Percentiles rank a stretch among this genome's conserved stretches.
These are phyloP conservation scores for Fusarium abutilonis DNA, from an alignment of 2,329 filamentous ascomycete species.

Conservation along the genomic window DNA sequence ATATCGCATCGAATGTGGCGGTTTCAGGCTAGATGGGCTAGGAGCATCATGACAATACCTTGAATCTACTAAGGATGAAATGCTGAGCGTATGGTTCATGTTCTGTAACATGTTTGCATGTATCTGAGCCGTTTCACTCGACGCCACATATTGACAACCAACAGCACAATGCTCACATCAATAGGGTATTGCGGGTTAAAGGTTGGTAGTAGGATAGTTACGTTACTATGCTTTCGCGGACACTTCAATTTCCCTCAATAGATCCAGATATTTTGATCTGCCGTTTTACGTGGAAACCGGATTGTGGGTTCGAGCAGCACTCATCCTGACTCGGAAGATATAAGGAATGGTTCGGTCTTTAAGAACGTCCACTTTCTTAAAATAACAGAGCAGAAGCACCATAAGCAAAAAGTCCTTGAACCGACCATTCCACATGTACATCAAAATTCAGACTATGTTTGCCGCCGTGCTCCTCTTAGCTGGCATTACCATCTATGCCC, in stretches of 20 bases:
- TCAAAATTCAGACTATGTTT: neutral
- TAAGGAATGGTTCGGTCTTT: neutral
- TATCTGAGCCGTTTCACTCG: neutral
- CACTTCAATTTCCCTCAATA: too few relatives aligned
- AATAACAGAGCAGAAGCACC: too few relatives aligned
- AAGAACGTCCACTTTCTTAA: too few relatives aligned
- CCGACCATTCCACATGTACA: neutral
- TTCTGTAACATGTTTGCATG: neutral
- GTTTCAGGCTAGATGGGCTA: neutral
- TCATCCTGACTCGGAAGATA: neutral
- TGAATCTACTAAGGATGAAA: neutral
- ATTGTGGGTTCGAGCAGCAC: neutral
- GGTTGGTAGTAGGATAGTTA: too few relatives aligned
- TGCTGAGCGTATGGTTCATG: neutral
- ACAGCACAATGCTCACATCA: neutral
- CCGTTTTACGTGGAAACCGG: too few relatives aligned
- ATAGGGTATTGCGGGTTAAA: too few relatives aligned
- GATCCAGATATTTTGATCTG: too few relatives aligned
- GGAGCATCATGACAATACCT: neutral
- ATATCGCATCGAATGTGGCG: neutral
- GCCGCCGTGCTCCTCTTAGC: conserved; percentile 10
- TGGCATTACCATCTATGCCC: conserved; percentile 3
- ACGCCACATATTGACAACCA: neutral
- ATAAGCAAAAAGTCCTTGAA: neutral
- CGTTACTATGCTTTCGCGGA: too few relatives aligned